Percentiles rank a stretch among this genome's conserved stretches.
Conservation (phyloP, 1,284 basidiomycete genomes). For the Tetrapyrgos nigripes region DNA sequence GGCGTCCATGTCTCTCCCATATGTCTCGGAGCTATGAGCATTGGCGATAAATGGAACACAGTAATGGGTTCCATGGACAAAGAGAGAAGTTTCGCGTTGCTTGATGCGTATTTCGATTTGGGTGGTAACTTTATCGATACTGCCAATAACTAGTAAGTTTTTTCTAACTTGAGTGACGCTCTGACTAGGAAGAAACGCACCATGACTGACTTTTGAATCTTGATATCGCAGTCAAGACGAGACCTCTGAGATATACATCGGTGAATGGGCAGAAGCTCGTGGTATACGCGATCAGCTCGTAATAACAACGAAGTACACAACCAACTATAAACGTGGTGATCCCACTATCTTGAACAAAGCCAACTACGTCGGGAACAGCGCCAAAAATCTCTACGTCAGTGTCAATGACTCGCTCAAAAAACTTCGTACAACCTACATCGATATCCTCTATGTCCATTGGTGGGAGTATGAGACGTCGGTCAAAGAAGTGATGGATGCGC, state of each 20-base stretch:
- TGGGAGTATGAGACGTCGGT: constrained; percentile 60
- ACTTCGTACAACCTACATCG: constrained; percentile 61
- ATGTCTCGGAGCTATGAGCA: constrained; percentile 53
- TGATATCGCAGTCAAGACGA: constrained; percentile 2
- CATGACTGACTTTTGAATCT: background rate
- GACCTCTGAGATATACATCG: constrained; percentile 9
- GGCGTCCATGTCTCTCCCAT: constrained; percentile 55
- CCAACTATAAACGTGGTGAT: constrained; percentile 31
- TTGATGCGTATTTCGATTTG: constrained; percentile 31
- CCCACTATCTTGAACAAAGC: constrained; percentile 38
- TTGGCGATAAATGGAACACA: constrained; percentile 47
- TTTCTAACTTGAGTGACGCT: background rate
- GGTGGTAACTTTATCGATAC: constrained; percentile 19
- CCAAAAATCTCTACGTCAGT: constrained; percentile 50
- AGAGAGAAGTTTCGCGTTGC: constrained; percentile 38
- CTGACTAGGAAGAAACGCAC: background rate
- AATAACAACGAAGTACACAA: constrained; percentile 22
- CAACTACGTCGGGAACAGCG: constrained; percentile 54
- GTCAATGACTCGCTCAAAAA: constrained; percentile 58
- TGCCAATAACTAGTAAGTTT: constrained; percentile 5
- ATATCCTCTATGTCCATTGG: constrained; percentile 61
- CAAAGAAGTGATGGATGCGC: constrained; percentile 60
- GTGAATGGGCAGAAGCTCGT: constrained; percentile 13
- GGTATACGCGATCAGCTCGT: constrained; percentile 10
- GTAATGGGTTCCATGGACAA: constrained; percentile 34